Conservation (phyloP, 208 protist species). For the Porcisia deanei region DNA sequence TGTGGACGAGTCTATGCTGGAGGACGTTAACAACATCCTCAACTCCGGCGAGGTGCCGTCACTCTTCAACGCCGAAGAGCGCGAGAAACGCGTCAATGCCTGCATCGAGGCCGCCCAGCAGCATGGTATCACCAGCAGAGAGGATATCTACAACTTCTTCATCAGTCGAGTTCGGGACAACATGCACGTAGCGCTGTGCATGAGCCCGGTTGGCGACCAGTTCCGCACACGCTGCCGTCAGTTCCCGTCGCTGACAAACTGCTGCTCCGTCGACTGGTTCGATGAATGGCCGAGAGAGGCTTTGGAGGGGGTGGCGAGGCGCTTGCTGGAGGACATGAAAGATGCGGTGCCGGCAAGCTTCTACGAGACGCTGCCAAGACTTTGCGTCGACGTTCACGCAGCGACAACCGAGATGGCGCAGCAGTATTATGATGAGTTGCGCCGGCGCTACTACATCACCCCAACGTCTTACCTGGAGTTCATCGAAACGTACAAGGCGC, state of each 20-base stretch:
- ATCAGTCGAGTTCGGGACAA: constrained; percentile 95
- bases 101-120: constrained; percentile 88
- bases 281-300: constrained; percentile 96
- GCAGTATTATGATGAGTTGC: constrained; percentile 91
- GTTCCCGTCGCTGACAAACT: constrained; percentile 98
- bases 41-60: constrained; percentile 98
- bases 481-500: constrained; percentile 92
- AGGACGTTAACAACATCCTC: constrained; percentile 98
- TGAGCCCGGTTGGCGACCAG: constrained; percentile 95
- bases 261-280: constrained; percentile 98
- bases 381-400: constrained; percentile 92
- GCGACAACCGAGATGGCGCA: constrained; percentile 69
- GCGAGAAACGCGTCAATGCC: constrained; percentile 95
- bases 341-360: constrained; percentile 46
- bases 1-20: constrained; percentile 95
- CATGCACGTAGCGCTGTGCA: constrained; percentile 96
- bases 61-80: constrained; percentile 96
- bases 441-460: constrained; percentile 95
- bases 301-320: constrained; percentile 86
- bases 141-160: constrained; percentile 95
- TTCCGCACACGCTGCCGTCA: constrained; percentile 95
- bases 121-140: constrained; percentile 87
- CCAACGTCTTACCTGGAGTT: constrained; percentile 96
- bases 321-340: constrained; percentile 71
- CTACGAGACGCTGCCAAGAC: constrained; percentile 59